A percentile compares a stretch with the other conserved stretches of the same genome.
Conservation (phyloP, 2,329 filamentous ascomycete species). For the Penicillium fuscoglaucum region DNA sequence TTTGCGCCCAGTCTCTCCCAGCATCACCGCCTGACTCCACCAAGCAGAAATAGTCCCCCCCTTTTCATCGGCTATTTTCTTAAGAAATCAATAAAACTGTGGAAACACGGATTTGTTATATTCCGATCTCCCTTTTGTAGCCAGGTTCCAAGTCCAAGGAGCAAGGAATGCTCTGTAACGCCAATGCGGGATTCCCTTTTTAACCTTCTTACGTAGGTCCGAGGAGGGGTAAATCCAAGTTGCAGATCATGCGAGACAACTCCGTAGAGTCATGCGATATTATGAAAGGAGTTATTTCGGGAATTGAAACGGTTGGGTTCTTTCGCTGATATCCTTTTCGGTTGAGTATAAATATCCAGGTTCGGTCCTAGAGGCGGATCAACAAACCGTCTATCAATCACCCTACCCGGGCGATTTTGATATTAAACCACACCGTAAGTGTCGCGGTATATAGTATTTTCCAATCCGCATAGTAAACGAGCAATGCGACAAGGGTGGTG, state of each 20-base stretch:
- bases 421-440: slow-evolving; percentile 5
- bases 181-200: slow-evolving; percentile 6
- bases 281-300: background rate
- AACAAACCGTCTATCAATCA: background rate
- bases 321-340: background rate
- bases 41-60: slow-evolving; percentile 4
- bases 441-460: slow-evolving; percentile 15
- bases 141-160: slow-evolving; percentile 14
- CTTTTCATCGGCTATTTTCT: slow-evolving; percentile 7
- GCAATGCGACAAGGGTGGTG: slow-evolving; percentile 24
- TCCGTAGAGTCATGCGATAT: slow-evolving; percentile 25
- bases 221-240: slow-evolving; percentile 29
- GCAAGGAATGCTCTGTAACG: slow-evolving; percentile 20
- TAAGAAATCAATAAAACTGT: background rate
- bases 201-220: slow-evolving; percentile 23
- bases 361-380: background rate
- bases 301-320: background rate
- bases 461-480: background rate
- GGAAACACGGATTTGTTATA: slow-evolving; percentile 12
- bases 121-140: slow-evolving; percentile 2
- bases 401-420: slow-evolving; percentile 11
- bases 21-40: slow-evolving; percentile 9
- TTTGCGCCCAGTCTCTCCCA: slow-evolving; percentile 9
- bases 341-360: slow-evolving; percentile 1
- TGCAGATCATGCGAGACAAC: slow-evolving; percentile 29